Evolutionary conservation across 139 green algal genomes (phyloP).

Genomic region (Parachlorella kessleri): DNA sequence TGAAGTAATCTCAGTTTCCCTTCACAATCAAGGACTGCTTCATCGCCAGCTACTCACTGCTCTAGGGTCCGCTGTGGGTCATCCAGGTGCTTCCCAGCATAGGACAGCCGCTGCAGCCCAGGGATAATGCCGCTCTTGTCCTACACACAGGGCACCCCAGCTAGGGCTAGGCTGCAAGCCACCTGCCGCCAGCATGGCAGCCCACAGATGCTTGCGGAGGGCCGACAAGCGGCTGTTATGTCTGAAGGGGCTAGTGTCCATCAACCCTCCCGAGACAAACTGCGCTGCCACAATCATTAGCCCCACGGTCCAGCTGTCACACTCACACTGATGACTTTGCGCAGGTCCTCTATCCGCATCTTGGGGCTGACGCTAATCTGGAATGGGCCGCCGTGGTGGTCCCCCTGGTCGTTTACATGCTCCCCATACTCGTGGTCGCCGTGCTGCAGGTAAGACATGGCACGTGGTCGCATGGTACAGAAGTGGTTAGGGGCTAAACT

Average conservation of each 20-base stretch:
- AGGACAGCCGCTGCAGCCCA: constrained; percentile 77
- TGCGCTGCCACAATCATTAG: too few relatives aligned
- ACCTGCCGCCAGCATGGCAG: too few relatives aligned
- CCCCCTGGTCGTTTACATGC: constrained; percentile 50
- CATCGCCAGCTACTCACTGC: too few relatives aligned
- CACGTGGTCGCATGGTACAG: too few relatives aligned
- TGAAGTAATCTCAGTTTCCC: too few relatives aligned
- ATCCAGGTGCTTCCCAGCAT: constrained; percentile 83
- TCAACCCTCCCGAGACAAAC: too few relatives aligned
- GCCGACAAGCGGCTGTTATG: too few relatives aligned
- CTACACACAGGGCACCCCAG: constrained; percentile 19
- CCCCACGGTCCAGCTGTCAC: too few relatives aligned
- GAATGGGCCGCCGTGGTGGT: constrained; percentile 83
- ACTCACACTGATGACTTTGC: constrained; percentile 71
- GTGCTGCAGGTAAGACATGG: constrained; percentile 79
- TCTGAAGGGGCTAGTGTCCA: too few relatives aligned
- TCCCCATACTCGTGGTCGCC: constrained; percentile 78
- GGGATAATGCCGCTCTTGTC: constrained; percentile 82
- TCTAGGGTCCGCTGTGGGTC: constrained; percentile 89
- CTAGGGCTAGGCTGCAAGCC: not conserved
- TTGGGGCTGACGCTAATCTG: constrained; percentile 64
- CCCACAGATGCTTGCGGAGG: too few relatives aligned
- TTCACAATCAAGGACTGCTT: too few relatives aligned
- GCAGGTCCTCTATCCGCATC: constrained; percentile 84
- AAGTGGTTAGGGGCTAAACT: too few relatives aligned